A percentile compares a stretch with the other conserved stretches of the same genome.
phyloP scores from a whole-genome alignment of 768 basidiomycete species.

The Calocybe cyanea region DNA sequence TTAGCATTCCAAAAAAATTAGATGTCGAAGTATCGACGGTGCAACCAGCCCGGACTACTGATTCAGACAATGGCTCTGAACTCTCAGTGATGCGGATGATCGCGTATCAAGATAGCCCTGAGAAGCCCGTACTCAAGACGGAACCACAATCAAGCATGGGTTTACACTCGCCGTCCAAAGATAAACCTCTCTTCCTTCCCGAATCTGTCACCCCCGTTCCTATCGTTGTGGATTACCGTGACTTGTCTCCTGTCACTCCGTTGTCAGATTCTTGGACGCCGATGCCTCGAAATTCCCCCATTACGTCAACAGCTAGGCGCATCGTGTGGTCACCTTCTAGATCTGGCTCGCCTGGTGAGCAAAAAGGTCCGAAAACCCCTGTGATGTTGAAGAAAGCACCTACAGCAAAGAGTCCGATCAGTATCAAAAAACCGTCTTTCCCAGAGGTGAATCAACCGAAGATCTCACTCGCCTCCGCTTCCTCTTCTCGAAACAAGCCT shows the following conservation, averaged over 20 bases:
- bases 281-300: not conserved
- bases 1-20: too few relatives aligned
- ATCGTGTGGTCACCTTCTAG: not conserved
- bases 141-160: not conserved
- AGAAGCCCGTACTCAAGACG: not conserved
- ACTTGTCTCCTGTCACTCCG: not conserved
- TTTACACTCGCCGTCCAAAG: not conserved
- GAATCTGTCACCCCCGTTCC: not conserved
- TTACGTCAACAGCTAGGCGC: not conserved
- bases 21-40: too few relatives aligned
- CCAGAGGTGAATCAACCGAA: not conserved
- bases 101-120: not conserved
- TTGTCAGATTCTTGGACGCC: not conserved
- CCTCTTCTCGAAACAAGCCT: not conserved
- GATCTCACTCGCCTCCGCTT: not conserved
- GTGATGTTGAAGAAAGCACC: not conserved
- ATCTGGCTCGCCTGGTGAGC: not conserved
- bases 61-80: slow-evolving; percentile 10
- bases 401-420: not conserved
- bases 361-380: not conserved
- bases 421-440: not conserved
- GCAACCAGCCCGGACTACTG: not conserved
- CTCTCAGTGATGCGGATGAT: slow-evolving; percentile 9
- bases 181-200: not conserved
- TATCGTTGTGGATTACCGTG: not conserved